Evolutionary conservation across 1,139 yeast species (phyloP), one percentile per base, ranked within the genome.

Genomic region (Protomyces inundatus): DNA sequence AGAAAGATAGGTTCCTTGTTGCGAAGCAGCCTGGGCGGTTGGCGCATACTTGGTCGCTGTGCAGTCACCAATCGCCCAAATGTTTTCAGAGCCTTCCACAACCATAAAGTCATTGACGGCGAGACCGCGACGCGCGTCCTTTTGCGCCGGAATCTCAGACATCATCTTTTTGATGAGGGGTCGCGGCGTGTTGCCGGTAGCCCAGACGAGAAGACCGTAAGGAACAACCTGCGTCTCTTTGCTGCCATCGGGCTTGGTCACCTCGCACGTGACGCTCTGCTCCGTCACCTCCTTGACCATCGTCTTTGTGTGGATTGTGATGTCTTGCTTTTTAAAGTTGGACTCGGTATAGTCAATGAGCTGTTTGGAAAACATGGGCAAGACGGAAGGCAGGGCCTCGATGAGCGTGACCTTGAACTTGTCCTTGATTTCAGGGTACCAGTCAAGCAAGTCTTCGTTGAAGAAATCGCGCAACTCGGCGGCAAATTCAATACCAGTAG

Each of bases 11-110:
- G 81, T 81, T 73, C 97, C 97, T 77, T 90, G 93, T 80, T 91
- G 97, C 79, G 90, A 86, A 55, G 98, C 98, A 66, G 90, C 97
- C 81, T 91, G 97, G 57, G 97, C 98, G 65, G 97, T 91, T 69
- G 98, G 97, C 60, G 97, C 95, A 69, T 82, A 85, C 75, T 90
- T 90, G 70, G 95, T 88, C 67, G 84, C 83, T 55, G 97, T 88
- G 80, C 97, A 90, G 79, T 91, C 98, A 74, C 98, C 98, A 68
- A 91, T 78, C 56, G 96, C 97, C 77, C 81, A 91, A 70, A 91
- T 85, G 70, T 89, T 89, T 71, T 83, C 82, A 56, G 93, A 82
- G 73, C 98, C 98, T 72, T 88, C 84, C 58, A 90, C 88, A 73
- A 87, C 87, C 71, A 90, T 80, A 75, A 82, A 85, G 68, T 89